Conservation (phyloP, 805 yeast genomes). For the Barnettozyma siamensis region DNA sequence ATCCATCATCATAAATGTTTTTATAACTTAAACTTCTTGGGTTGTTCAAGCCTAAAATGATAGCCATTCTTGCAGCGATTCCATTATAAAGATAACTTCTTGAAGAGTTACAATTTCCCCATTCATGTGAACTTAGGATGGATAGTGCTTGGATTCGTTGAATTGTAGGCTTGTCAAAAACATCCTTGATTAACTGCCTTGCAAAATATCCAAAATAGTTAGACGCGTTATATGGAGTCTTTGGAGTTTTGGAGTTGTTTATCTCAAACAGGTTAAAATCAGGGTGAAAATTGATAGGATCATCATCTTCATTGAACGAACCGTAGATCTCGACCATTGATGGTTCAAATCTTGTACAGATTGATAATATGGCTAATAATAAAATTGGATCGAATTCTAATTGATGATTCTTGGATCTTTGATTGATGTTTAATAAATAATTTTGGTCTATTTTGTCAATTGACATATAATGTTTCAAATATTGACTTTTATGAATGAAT, state of each 20-base stretch:
- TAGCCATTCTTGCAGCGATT: conserved; percentile 36
- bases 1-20: conserved; percentile 5
- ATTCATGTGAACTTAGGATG: conserved; percentile 34
- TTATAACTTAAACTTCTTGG: conserved; percentile 16
- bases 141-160: conserved; percentile 34
- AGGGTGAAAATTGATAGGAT: conserved; percentile 28
- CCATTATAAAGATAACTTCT: conserved; percentile 33
- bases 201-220: conserved; percentile 37
- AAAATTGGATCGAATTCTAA: conserved; percentile 26
- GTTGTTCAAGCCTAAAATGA: conserved; percentile 29
- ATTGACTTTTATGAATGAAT: conserved; percentile 8
- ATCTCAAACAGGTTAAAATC: conserved; percentile 4
- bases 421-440: conserved; percentile 7
- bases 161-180: conserved; percentile 34
- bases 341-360: conserved; percentile 32
- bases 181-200: conserved; percentile 26
- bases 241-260: conserved; percentile 14
- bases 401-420: background rate
- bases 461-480: conserved; percentile 4
- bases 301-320: conserved; percentile 24
- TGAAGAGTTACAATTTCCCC: conserved; percentile 36
- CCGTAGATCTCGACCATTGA: conserved; percentile 29
- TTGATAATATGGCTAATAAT: conserved; percentile 31
- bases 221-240: conserved; percentile 28
- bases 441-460: conserved; percentile 4